Evolutionary conservation across 202 grass and related monocot genomes (phyloP), one percentile per base, ranked within the genome.

Genomic region (Panicum virgatum): DNA sequence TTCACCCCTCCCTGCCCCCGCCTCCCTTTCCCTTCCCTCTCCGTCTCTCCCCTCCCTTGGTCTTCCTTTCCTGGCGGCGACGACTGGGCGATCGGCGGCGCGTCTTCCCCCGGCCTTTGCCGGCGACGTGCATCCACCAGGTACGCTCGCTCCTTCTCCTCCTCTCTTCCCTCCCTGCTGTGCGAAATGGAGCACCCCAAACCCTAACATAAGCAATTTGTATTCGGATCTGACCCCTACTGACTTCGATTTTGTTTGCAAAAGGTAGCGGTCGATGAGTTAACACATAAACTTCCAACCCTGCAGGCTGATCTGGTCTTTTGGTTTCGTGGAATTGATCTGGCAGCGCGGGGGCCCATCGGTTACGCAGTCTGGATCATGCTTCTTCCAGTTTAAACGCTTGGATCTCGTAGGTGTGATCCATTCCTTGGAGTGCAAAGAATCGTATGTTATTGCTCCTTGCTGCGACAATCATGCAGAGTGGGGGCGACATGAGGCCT

Each of bases 401-500:
- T 70, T 53, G 78, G 63, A 76, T 82, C 82, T 76, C 34, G 6
- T 32, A 9, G n/a, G 18, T 7, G 56, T 62, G 75, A 12, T 79
- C 65, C 45, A 6, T 36, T 58, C 51, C 30, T 23, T 51, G 16
- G 54, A 59, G 57, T 9, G 36, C 7, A 16, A 37, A 54, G 4
- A 44, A 44, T 40, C 4, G 19, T 20, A 22, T 47, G 38, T 14
- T 27, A n/a, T 57, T 61, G 25, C 70, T 87, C 51, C 62, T 29
- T 51, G 50, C 40, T 50, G 29, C 84, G 3, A 7, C 72, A 1
- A 72, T 72, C 69, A 91, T 98, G 90, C 54, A 84, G 75, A 69
- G 80, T 20, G 80, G 75, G 61, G 57, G 77, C 61, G 88, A 67
- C 76, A 98, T 95, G 89, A 95, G 84, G 43, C 80, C 88, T 32